A percentile compares a stretch with the other conserved stretches of the same genome.
These are phyloP conservation scores for Vitis rupestris DNA, from an alignment of 164 flowering plant genomes.

Conservation along the genomic window DNA sequence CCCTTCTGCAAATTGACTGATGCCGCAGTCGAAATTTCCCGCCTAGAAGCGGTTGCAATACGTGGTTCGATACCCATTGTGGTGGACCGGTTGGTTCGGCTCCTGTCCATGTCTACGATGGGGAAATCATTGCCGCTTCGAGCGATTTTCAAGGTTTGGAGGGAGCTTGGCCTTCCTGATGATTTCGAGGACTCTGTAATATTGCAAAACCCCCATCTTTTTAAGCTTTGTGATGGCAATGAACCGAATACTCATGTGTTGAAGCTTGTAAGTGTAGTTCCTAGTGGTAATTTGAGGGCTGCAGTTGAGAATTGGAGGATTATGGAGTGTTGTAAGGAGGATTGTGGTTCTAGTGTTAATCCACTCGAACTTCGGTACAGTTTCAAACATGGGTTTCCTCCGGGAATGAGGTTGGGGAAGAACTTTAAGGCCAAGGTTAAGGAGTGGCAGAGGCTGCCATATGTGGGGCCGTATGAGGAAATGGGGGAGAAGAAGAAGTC, in stretches of 20 bases:
- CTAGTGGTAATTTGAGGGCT: slow-evolving; percentile 23
- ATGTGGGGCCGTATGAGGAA: slow-evolving; percentile 79
- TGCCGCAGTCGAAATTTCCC: slow-evolving; percentile 38
- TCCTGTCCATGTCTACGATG: slow-evolving; percentile 62
- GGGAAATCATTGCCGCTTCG: slow-evolving; percentile 68
- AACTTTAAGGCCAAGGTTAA: slow-evolving; percentile 64
- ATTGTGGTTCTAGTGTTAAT: slow-evolving; percentile 31
- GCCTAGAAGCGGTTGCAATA: slow-evolving; percentile 48
- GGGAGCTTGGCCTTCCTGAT: slow-evolving; percentile 89
- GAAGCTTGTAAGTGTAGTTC: slow-evolving; percentile 33
- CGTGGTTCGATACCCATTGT: slow-evolving; percentile 36
- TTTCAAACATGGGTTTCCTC: slow-evolving; percentile 70
- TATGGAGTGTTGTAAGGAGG: slow-evolving; percentile 52
- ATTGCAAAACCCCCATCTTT: slow-evolving; percentile 42
- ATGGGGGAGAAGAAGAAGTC: slow-evolving; percentile 31
- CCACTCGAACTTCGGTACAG: slow-evolving; percentile 45
- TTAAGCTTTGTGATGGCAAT: slow-evolving; percentile 42
- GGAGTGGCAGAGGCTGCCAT: slow-evolving; percentile 79
- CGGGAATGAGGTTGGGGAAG: slow-evolving; percentile 84
- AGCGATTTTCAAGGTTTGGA: slow-evolving; percentile 84
- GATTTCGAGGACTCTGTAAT: slow-evolving; percentile 87
- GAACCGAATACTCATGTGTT: slow-evolving; percentile 79
- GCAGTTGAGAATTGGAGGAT: slow-evolving; percentile 77
- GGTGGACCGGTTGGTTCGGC: slow-evolving; percentile 54
- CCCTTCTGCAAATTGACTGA: slow-evolving; percentile 60